Evolutionary conservation across 1,284 basidiomycete genomes (phyloP).

Genomic region (Ustilago curta): DNA sequence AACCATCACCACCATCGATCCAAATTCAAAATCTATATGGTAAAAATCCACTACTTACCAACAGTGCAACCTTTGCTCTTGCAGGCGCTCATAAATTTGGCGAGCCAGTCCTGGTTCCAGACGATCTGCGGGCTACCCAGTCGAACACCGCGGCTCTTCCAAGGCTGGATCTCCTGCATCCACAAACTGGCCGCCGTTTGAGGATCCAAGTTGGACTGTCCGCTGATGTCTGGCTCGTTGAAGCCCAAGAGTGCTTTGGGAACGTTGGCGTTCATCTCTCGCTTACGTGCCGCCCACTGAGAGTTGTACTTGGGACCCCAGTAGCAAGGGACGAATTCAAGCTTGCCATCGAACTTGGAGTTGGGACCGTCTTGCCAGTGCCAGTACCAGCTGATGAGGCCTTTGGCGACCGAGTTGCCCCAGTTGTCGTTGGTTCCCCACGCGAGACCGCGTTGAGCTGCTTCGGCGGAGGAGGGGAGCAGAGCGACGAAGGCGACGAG

Average conservation of each 20-base stretch:
- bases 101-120: slow-evolving; percentile 60
- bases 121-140: slow-evolving; percentile 64
- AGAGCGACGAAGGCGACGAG: slow-evolving; percentile 19
- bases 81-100: slow-evolving; percentile 56
- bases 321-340: slow-evolving; percentile 64
- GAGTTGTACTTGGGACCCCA: slow-evolving; percentile 60
- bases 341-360: slow-evolving; percentile 33
- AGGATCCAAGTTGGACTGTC: slow-evolving; percentile 59
- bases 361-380: slow-evolving; percentile 64
- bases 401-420: slow-evolving; percentile 52
- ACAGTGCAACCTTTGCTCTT: slow-evolving; percentile 52
- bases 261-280: slow-evolving; percentile 45
- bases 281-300: slow-evolving; percentile 58
- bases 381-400: slow-evolving; percentile 62
- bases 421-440: slow-evolving; percentile 63
- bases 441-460: slow-evolving; percentile 52
- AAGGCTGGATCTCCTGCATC: slow-evolving; percentile 61
- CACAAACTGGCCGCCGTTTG: slow-evolving; percentile 48
- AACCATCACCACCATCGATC: slow-evolving; percentile 28
- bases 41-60: slow-evolving; percentile 32
- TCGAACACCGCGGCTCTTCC: slow-evolving; percentile 56
- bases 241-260: slow-evolving; percentile 57
- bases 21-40: neutral
- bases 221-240: slow-evolving; percentile 65
- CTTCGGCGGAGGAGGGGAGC: slow-evolving; percentile 20